Base-by-base conservation (phyloP, 257 asterid species). In the Fraxinus cuspidata region DNA sequence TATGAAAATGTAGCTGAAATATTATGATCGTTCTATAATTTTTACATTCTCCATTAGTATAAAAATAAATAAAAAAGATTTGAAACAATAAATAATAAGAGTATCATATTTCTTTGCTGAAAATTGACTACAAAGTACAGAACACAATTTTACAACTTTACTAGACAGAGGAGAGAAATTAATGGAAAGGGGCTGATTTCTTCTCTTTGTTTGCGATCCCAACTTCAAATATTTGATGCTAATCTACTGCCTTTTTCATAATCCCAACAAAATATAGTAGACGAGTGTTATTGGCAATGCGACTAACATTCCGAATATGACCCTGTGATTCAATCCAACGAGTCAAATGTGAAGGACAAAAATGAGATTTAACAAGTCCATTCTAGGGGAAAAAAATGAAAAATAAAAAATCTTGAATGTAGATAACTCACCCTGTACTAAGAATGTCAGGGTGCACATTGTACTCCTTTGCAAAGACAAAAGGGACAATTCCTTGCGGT, bases 401-500 rank as follows among this genome's bases (percentile, higher is more conserved):
- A 32, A 3, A 3, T 32, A 34, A 38, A 35, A 35, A 40, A 2
- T 10, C 49, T 42, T 2, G 4, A 10, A 40, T 0, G 7, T 34
- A 6, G 27, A 53, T 2, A 77, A 74, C 79, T 86, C 73, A 88
- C 92, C 80, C 90, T 3, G 92, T 88, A 88, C 92, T 88, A 67
- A 88, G 92, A 79, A 88, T 86, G 80, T 84, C 86, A 13, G 92
- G 90, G 71, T 84, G 87, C 63, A 88, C 87, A 42, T 86, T 88
- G 64, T 88, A 88, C 81, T 88, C 92, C 90, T 88, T 88, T 58
- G 92, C 92, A 71, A 88, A 88, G 63, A 88, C 92, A 83, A 88
- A 88, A 25, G 92, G 92, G 63, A 88, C 92, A 63, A 88, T 88
- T 72, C 92, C 92, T 81, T 88, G 92, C 18, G 92, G 92, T 58